Base-by-base conservation (phyloP, 768 basidiomycete species). In the Macrolepiota fuliginosa region DNA sequence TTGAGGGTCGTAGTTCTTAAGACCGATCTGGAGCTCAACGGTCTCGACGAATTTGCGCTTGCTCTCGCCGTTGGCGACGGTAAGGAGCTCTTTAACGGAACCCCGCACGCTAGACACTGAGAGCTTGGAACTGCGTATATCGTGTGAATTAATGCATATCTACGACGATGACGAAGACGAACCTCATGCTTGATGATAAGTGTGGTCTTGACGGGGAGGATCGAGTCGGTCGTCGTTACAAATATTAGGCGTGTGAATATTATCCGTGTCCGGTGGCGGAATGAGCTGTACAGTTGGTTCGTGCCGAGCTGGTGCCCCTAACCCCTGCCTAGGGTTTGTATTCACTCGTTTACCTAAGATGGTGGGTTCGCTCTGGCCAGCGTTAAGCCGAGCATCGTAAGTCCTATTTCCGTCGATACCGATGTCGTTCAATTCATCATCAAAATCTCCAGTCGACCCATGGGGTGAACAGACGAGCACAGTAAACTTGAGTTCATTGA, bases 71-170 rank as follows among this genome's bases (percentile, higher is more conserved):
- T 79, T 90, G 70, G 94, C 87, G 17, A 89, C 87, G 61, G 83
- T 86, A 64, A 96, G 84, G 66, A 98, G 86, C 67, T 94, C 92
- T 79, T 92, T 92, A 79, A 98, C 86, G 73, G 92, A 94, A 81
- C 88, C 89, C 89, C 97, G 96, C 93, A 99, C 96, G 89, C 95
- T 96, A 90, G 94, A 87, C 87, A 96, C 96, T 90, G 92, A 93
- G 78, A 97, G 90, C 83, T 96, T 97, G 74, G 83, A 85, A 70
- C 77, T 72, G 71, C 72, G 75, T 50, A 22, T 19, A 39, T 17
- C 29, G 35, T 4, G n/a, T 53, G 19, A 42, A 53, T 22, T 4
- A 6, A 13, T 25, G 3, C 9, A 19, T 11, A 29, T 17, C 19
- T 29, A 32, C 49, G 24, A 46, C 46, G 59, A 17, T 56, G n/a